Evolutionary conservation across 306 rosid species (phyloP).

Genomic region (peach (Prunus persica)): DNA sequence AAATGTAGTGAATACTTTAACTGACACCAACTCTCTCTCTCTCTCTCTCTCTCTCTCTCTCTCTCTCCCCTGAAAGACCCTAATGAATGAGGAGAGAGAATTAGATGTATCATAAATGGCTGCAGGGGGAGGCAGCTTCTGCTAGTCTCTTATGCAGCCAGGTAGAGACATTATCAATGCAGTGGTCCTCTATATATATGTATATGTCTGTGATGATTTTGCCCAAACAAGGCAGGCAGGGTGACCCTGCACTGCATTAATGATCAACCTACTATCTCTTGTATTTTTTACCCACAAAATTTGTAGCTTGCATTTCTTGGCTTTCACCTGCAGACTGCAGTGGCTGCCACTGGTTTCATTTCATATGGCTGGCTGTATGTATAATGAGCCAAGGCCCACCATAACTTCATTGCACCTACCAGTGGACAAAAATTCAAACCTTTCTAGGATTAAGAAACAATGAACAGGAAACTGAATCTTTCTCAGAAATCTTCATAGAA

Average conservation of each 20-base stretch:
- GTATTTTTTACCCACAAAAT: neutral
- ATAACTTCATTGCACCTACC: no score
- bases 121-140: neutral
- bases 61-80: no score
- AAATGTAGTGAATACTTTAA: no score
- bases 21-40: no score
- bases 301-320: neutral
- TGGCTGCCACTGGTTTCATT: neutral
- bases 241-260: neutral
- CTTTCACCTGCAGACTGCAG: neutral
- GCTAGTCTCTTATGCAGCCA: neutral
- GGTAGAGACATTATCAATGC: constrained; percentile 1
- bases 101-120: neutral
- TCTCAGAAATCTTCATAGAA: no score
- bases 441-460: no score
- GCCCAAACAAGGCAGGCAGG: neutral
- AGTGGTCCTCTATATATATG: neutral
- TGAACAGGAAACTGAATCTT: no score
- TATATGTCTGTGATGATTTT: neutral
- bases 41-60: no score
- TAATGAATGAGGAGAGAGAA: neutral
- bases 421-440: no score
- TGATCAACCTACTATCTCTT: neutral
- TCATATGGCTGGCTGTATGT: no score
- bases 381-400: no score